phyloP scores from a whole-genome alignment of 495 filamentous ascomycete species.

The Podospora australis region DNA sequence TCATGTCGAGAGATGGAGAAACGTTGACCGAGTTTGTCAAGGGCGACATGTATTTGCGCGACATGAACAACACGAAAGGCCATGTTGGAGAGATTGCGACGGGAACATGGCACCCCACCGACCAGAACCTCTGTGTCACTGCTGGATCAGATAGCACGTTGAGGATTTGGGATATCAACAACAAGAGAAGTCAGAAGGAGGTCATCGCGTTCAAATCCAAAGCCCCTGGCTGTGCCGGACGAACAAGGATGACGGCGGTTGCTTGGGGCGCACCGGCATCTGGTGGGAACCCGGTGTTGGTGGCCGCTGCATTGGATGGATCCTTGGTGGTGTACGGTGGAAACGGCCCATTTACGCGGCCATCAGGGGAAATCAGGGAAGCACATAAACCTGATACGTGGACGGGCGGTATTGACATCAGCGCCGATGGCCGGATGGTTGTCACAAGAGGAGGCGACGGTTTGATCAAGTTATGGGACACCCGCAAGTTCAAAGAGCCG shows the following conservation, averaged over 20 bases:
- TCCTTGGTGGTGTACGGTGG: constrained; percentile 89
- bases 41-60: constrained; percentile 95
- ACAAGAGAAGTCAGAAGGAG: constrained; percentile 78
- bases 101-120: constrained; percentile 81
- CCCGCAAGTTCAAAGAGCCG: constrained; percentile 86
- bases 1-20: constrained; percentile 84
- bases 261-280: constrained; percentile 76
- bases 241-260: constrained; percentile 89
- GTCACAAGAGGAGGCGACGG: constrained; percentile 87
- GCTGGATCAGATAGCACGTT: constrained; percentile 90
- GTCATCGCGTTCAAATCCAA: constrained; percentile 92
- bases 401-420: constrained; percentile 92
- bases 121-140: constrained; percentile 76
- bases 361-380: constrained; percentile 76
- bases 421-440: constrained; percentile 79
- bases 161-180: constrained; percentile 93
- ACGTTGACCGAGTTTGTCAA: constrained; percentile 81
- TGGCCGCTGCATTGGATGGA: constrained; percentile 84
- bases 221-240: constrained; percentile 75
- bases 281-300: constrained; percentile 71
- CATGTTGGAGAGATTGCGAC: constrained; percentile 85
- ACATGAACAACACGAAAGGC: constrained; percentile 94
- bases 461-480: constrained; percentile 85
- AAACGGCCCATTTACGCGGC: constrained; percentile 78
- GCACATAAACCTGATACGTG: constrained; percentile 81